Evolutionary conservation across 2,329 filamentous ascomycete species (phyloP), one percentile per base, ranked within the genome.

Genomic region (Zalaria obscura): DNA sequence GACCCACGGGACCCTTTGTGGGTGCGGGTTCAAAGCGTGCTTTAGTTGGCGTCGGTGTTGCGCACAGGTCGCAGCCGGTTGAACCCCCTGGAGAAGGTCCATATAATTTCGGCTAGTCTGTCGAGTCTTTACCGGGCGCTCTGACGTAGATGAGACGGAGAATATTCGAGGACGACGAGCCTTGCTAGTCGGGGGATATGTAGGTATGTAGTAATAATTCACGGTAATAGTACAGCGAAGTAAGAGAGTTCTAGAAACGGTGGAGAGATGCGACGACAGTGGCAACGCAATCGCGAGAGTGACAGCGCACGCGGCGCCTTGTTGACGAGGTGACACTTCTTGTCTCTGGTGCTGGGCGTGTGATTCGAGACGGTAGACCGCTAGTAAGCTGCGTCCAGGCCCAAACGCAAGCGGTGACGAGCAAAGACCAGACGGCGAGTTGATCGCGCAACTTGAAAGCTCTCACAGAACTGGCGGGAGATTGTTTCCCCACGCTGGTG

Each of bases 71-170:
- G 18, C 25, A 32, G 26, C 28, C 11, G 25, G 39, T 10, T n/a
- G 26, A 35, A 27, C 34, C 40, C 40, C 35, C 36, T 32, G 29
- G 29, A 32, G 28, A 29, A 40, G 11, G 38, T 9, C 38, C 38
- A 40, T 40, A 38, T 34, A 42, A 41, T 42, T 31, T 42, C 40
- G 40, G 40, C 27, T 42, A 41, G 26, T 29, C 25, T 41, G 29
- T 29, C 27, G 27, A 39, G 37, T 29, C 28, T 32, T 3, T 25
- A 32, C 8, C 37, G 28, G 27, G 27, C 26, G 26, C 26, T 29
- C 27, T 25, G 26, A 39, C 37, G 25, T 38, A 38, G 35, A n/a
- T 36, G 7, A 18, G 29, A 32, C 29, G 29, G 29, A 36, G 10
- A 11, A n/a, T 36, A 25, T 25, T 36, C 35, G 35, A 9, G 25